These are phyloP conservation scores for Harringtonia aguacate DNA, from an alignment of 2,329 filamentous ascomycete genomes.

Conservation along the genomic window DNA sequence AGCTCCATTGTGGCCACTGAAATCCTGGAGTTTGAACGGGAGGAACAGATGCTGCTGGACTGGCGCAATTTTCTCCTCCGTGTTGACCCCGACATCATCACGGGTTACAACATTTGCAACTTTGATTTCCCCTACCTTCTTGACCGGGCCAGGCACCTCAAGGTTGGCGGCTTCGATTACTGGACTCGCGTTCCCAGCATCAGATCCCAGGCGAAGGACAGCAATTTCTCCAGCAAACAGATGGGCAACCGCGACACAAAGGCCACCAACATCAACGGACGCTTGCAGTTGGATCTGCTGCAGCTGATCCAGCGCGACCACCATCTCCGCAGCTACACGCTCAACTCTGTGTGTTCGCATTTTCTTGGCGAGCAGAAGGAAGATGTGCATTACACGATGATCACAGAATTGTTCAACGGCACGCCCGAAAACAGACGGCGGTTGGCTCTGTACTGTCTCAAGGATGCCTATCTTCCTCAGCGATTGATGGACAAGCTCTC, in stretches of 20 bases:
- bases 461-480: conserved; percentile 93
- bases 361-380: conserved; percentile 97
- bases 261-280: conserved; percentile 85
- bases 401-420: conserved; percentile 94
- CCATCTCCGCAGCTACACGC: conserved; percentile 88
- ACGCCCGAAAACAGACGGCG: conserved; percentile 85
- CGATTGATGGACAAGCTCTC: conserved; percentile 94
- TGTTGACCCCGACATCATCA: conserved; percentile 94
- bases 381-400: conserved; percentile 98
- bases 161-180: conserved; percentile 69
- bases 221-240: conserved; percentile 94
- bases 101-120: conserved; percentile 97
- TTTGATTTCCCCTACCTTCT: conserved; percentile 97
- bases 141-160: conserved; percentile 76
- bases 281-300: conserved; percentile 86
- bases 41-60: conserved; percentile 81
- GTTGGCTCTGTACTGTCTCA: conserved; percentile 90
- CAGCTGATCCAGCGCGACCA: conserved; percentile 92
- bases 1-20: conserved; percentile 93
- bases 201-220: conserved; percentile 61
- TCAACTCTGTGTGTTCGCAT: conserved; percentile 92
- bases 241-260: conserved; percentile 96
- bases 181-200: conserved; percentile 71
- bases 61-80: conserved; percentile 87
- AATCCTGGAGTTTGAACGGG: conserved; percentile 69